Percentiles rank a stretch among this genome's conserved stretches.
These are phyloP conservation scores for Vanrija humicola DNA, from an alignment of 1,284 basidiomycete species.

Conservation along the genomic window DNA sequence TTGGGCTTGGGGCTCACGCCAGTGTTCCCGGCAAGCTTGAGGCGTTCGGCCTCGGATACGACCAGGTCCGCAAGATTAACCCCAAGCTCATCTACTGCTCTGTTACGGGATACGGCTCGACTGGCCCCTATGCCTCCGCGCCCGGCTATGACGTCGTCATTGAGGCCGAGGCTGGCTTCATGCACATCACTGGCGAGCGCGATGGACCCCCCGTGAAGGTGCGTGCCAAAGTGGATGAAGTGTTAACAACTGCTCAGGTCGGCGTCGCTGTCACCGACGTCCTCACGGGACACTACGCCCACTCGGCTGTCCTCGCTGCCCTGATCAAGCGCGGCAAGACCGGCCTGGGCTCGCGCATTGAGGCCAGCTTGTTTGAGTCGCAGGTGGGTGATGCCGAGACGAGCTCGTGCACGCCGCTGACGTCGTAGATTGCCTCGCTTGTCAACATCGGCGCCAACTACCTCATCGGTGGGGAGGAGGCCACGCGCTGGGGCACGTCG, in stretches of 20 bases:
- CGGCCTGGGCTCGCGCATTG: conserved; percentile 83
- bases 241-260: conserved; percentile 48
- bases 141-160: conserved; percentile 90
- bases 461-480: conserved; percentile 80
- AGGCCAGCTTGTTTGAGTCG: conserved; percentile 81
- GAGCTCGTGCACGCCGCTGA: background rate
- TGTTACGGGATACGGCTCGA: conserved; percentile 93
- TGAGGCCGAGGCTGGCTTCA: conserved; percentile 85
- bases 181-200: conserved; percentile 93
- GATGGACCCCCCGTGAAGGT: conserved; percentile 79
- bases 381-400: conserved; percentile 56
- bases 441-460: conserved; percentile 94
- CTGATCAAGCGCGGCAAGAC: conserved; percentile 77
- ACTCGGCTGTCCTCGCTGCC: conserved; percentile 88
- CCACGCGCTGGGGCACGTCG: conserved; percentile 80
- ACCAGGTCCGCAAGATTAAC: conserved; percentile 75
- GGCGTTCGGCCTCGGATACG: conserved; percentile 79
- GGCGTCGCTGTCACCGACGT: conserved; percentile 88
- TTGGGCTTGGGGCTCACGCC: background rate
- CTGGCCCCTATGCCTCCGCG: conserved; percentile 75
- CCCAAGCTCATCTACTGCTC: conserved; percentile 81
- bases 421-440: conserved; percentile 73
- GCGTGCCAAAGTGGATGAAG: background rate
- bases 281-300: conserved; percentile 71
- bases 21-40: conserved; percentile 65